Conservation (phyloP, 768 basidiomycete species). For the Dendrothele bispora region DNA sequence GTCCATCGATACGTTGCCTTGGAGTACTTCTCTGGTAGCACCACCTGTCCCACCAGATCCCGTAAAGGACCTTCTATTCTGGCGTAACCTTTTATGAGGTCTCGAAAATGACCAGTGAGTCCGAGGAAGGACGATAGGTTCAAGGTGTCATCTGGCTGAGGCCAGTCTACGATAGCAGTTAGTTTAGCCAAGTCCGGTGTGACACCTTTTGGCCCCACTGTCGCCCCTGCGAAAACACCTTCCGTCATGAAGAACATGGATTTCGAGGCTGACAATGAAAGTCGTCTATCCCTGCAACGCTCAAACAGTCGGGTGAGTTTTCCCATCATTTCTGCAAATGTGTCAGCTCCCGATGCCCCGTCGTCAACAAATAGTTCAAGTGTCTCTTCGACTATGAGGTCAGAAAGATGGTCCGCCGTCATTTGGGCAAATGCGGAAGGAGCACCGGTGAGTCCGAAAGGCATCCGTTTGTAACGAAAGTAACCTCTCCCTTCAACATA, state of each 20-base stretch:
- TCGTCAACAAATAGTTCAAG: constrained; percentile 25
- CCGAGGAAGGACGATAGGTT: constrained; percentile 15
- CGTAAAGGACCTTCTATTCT: constrained; percentile 13
- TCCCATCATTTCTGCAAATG: constrained; percentile 14
- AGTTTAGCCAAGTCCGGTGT: constrained; percentile 3
- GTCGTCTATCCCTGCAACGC: not conserved
- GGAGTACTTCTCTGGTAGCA: not conserved
- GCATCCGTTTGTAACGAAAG: constrained; percentile 27
- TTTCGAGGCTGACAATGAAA: constrained; percentile 33
- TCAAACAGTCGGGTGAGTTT: constrained; percentile 7
- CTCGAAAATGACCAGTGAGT: constrained; percentile 10
- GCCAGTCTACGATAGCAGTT: constrained; percentile 7
- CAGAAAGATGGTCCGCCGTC: not conserved
- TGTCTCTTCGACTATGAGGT: not conserved
- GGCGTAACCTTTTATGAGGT: constrained; percentile 6
- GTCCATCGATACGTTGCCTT: not conserved
- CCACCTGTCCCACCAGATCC: constrained; percentile 11
- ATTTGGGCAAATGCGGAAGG: constrained; percentile 16
- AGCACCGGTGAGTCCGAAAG: not conserved
- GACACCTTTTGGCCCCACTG: constrained; percentile 5
- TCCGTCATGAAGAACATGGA: constrained; percentile 12
- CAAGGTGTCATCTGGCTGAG: constrained; percentile 4
- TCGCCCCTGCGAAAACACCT: not conserved
- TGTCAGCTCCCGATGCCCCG: constrained; percentile 20
- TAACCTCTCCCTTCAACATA: constrained; percentile 31